Evolutionary conservation across 2,329 filamentous ascomycete species (phyloP).

Genomic region (Esteya vermicola): DNA sequence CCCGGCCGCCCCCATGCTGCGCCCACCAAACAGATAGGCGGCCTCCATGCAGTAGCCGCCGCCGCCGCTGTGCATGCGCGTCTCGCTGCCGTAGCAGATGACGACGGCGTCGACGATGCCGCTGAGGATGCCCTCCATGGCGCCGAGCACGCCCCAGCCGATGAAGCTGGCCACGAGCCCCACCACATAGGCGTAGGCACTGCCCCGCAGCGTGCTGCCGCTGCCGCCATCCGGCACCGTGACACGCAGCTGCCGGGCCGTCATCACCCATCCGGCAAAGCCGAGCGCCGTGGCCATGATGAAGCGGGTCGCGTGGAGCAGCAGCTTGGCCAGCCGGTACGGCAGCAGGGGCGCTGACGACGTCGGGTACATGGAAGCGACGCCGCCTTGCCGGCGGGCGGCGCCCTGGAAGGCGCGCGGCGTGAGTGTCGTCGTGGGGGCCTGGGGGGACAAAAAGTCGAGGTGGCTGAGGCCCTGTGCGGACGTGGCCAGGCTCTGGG

Average conservation of each 20-base stretch:
- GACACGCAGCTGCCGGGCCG: constrained; percentile 63
- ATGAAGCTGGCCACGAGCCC: constrained; percentile 87
- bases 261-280: constrained; percentile 93
- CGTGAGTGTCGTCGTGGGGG: constrained; percentile 59
- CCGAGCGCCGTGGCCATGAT: constrained; percentile 84
- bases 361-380: too few species aligned
- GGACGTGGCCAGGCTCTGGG: constrained; percentile 62
- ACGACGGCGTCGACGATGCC: constrained; percentile 80
- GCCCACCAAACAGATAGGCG: constrained; percentile 70
- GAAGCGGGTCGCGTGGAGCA: constrained; percentile 80
- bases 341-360: constrained; percentile 49
- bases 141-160: constrained; percentile 82
- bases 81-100: constrained; percentile 89
- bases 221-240: constrained; percentile 31
- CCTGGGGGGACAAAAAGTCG: constrained; percentile 59
- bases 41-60: constrained; percentile 86
- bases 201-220: constrained; percentile 48
- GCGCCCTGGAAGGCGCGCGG: constrained; percentile 30
- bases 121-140: constrained; percentile 77
- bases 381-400: constrained; percentile 13
- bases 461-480: constrained; percentile 71
- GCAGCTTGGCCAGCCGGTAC: constrained; percentile 79
- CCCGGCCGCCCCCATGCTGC: constrained; percentile 11
- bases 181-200: constrained; percentile 87
- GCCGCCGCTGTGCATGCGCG: constrained; percentile 49